phyloP scores from a whole-genome alignment of 371 early-diverging fungal genomes.

The Lichtheimia ornata region DNA sequence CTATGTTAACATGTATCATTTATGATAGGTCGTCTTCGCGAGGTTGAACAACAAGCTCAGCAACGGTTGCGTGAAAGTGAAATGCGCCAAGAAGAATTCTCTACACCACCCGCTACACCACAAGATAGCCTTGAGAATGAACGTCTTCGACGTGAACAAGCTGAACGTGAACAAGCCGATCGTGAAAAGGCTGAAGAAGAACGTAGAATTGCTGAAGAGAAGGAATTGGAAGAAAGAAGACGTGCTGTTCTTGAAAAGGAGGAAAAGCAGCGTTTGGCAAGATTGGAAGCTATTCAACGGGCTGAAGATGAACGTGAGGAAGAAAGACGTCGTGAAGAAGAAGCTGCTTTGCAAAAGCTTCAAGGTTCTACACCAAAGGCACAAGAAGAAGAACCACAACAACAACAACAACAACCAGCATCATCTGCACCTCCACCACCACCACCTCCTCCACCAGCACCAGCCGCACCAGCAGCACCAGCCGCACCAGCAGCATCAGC shows the following conservation, averaged over 20 bases:
- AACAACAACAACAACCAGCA: conserved; percentile 11
- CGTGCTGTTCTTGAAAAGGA: conserved; percentile 25
- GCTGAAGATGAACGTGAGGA: conserved; percentile 37
- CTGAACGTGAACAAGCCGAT: conserved; percentile 23
- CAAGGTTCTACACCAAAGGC: conserved; percentile 5
- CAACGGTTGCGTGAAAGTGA: conserved; percentile 27
- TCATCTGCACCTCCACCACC: conserved; percentile 12
- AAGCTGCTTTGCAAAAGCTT: conserved; percentile 6
- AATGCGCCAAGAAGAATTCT: conserved; percentile 23
- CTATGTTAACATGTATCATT: not conserved
- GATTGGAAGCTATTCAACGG: conserved; percentile 30
- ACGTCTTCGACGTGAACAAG: not conserved
- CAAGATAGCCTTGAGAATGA: conserved; percentile 16
- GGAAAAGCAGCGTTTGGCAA: conserved; percentile 19
- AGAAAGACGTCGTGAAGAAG: conserved; percentile 14
- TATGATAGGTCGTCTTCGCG: conserved; percentile 30
- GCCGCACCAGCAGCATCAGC: conserved; percentile 10
- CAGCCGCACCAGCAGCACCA: not conserved
- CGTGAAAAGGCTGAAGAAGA: conserved; percentile 25
- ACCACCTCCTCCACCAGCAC: conserved; percentile 13
- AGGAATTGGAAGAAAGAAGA: conserved; percentile 16
- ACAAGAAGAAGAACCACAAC: conserved; percentile 9
- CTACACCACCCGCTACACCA: not conserved
- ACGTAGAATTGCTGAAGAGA: conserved; percentile 14
- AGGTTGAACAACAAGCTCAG: conserved; percentile 42